These are phyloP conservation scores for Plenodomus biglobosus DNA, from an alignment of 2,329 filamentous ascomycete species.

Conservation along the genomic window DNA sequence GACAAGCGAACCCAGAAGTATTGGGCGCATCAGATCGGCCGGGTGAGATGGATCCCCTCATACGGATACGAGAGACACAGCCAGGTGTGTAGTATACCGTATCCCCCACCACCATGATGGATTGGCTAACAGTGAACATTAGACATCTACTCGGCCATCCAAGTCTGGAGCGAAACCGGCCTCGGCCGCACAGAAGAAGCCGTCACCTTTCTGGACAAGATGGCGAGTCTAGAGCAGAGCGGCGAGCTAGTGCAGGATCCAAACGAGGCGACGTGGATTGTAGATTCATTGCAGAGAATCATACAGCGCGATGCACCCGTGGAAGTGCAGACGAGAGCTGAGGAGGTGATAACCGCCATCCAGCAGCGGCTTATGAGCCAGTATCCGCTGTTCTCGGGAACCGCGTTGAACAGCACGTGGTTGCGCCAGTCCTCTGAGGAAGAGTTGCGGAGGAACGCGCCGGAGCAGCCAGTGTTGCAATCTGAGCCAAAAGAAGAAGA, in stretches of 20 bases:
- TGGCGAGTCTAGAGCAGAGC: conserved; percentile 28
- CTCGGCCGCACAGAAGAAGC: conserved; percentile 31
- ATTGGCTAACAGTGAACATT: conserved; percentile 14
- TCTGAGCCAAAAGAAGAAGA: conserved; percentile 16
- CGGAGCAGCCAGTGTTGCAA: conserved; percentile 10
- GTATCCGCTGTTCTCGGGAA: conserved; percentile 29
- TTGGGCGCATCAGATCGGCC: conserved; percentile 18
- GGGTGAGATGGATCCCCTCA: conserved; percentile 35
- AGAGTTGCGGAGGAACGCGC: conserved; percentile 36
- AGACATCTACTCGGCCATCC: conserved; percentile 40
- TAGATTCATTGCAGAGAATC: conserved; percentile 36
- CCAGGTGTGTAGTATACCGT: conserved; percentile 34
- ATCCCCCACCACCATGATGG: neutral
- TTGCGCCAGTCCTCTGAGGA: conserved; percentile 23
- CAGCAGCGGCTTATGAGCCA: conserved; percentile 43
- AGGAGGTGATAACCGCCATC: conserved; percentile 33
- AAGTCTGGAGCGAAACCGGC: conserved; percentile 38
- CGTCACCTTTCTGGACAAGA: conserved; percentile 25
- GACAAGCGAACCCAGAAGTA: conserved; percentile 15
- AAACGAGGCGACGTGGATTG: conserved; percentile 38
- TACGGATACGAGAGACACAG: conserved; percentile 37
- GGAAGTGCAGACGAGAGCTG: conserved; percentile 29
- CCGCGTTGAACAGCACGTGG: conserved; percentile 13
- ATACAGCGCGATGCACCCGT: conserved; percentile 27
- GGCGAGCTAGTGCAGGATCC: conserved; percentile 31